phyloP scores from a whole-genome alignment of 1,139 yeast species.

The Hansenula anomala region DNA sequence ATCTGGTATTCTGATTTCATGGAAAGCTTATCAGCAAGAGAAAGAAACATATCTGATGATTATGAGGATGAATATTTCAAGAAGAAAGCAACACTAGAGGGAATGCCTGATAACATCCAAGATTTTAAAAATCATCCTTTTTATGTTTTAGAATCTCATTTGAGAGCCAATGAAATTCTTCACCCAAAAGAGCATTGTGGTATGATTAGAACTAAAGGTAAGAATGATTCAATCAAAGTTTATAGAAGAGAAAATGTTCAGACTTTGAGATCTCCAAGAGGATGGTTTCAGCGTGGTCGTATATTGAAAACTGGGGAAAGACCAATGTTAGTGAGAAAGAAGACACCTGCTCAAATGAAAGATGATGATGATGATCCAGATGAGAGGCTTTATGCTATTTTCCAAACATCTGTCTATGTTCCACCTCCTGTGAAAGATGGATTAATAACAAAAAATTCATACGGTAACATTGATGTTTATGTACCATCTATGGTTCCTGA shows the following conservation, averaged over 20 bases:
- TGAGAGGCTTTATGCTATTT: conserved; percentile 66
- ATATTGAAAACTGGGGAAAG: conserved; percentile 65
- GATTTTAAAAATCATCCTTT: conserved; percentile 88
- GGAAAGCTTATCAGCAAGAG: conserved; percentile 23
- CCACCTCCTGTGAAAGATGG: conserved; percentile 67
- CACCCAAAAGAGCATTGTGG: conserved; percentile 75
- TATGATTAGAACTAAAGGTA: conserved; percentile 45
- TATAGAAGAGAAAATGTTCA: conserved; percentile 66
- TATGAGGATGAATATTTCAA: conserved; percentile 69
- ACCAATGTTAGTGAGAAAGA: conserved; percentile 45
- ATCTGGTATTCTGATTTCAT: conserved; percentile 52
- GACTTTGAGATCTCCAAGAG: conserved; percentile 63
- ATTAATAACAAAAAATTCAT: conserved; percentile 65
- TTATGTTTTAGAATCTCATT: conserved; percentile 75
- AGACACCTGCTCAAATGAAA: conserved; percentile 19
- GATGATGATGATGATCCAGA: conserved; percentile 40
- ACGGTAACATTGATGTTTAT: conserved; percentile 80
- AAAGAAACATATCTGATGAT: conserved; percentile 49
- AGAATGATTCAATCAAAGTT: conserved; percentile 40
- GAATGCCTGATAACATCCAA: conserved; percentile 78
- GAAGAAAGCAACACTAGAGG: conserved; percentile 67
- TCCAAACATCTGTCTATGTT: conserved; percentile 65
- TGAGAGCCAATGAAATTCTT: conserved; percentile 67
- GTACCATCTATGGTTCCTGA: conserved; percentile 76
- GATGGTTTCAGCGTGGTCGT: conserved; percentile 85